Evolutionary conservation across 1,139 yeast genomes (phyloP).

Genomic region (Candida frijolesensis): DNA sequence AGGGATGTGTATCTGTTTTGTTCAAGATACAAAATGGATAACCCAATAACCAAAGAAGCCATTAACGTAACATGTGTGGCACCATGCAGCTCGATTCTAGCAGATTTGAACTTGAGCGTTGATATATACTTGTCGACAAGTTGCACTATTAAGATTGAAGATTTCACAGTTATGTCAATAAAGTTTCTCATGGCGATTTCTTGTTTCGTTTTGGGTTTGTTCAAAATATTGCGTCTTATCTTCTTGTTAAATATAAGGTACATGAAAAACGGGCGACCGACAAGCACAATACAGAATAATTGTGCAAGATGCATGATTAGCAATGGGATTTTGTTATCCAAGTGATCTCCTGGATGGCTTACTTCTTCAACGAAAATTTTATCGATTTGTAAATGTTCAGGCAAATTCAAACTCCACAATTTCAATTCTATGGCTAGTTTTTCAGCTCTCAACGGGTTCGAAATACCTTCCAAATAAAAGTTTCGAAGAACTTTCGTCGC

Average conservation of each 20-base stretch:
- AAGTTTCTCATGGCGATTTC: constrained; percentile 18
- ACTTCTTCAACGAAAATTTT: constrained; percentile 20
- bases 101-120: constrained; percentile 11
- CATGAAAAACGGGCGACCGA: constrained; percentile 49
- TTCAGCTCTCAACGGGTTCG: constrained; percentile 35
- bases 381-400: constrained; percentile 26
- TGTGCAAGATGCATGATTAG: constrained; percentile 40
- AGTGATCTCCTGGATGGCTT: constrained; percentile 4
- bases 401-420: constrained; percentile 34
- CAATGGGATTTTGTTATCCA: constrained; percentile 21
- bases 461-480: constrained; percentile 27
- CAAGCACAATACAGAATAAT: constrained; percentile 38
- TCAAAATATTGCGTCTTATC: constrained; percentile 5
- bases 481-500: constrained; percentile 34
- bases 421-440: constrained; percentile 38
- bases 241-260: constrained; percentile 16
- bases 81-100: constrained; percentile 18
- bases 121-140: constrained; percentile 17
- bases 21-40: constrained; percentile 17
- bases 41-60: constrained; percentile 17
- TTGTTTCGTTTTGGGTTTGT: constrained; percentile 13
- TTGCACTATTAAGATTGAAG: constrained; percentile 19
- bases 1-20: constrained; percentile 10
- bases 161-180: constrained; percentile 18
- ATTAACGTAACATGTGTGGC: constrained; percentile 15